Percentiles rank a stretch among this genome's conserved stretches.
These are phyloP conservation scores for Camellia japonica DNA, from an alignment of 148 eudicot species.

Conservation along the genomic window DNA sequence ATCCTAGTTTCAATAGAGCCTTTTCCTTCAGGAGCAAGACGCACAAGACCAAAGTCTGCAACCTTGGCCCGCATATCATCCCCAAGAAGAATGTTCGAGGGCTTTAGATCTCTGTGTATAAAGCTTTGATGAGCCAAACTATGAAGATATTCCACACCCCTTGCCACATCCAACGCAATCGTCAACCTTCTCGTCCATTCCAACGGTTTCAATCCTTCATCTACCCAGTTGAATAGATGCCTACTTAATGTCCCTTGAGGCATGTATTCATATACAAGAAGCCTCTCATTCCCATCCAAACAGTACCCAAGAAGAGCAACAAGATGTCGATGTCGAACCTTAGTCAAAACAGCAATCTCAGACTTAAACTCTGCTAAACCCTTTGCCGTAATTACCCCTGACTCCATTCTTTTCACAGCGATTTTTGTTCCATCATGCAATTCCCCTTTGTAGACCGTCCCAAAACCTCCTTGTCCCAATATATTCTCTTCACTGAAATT, in stretches of 20 bases:
- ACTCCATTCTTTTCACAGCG: slow-evolving; percentile 71
- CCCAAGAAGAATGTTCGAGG: slow-evolving; percentile 88
- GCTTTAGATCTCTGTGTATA: slow-evolving; percentile 84
- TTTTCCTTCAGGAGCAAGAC: slow-evolving; percentile 94
- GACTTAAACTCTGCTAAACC: slow-evolving; percentile 73
- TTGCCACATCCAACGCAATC: slow-evolving; percentile 83
- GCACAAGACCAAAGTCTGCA: slow-evolving; percentile 90
- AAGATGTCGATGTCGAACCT: slow-evolving; percentile 87
- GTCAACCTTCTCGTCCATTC: slow-evolving; percentile 76
- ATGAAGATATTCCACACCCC: slow-evolving; percentile 93
- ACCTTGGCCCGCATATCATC: slow-evolving; percentile 98
- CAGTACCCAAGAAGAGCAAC: slow-evolving; percentile 92
- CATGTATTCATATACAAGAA: slow-evolving; percentile 89
- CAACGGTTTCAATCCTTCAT: slow-evolving; percentile 74
- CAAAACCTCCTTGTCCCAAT: slow-evolving; percentile 67
- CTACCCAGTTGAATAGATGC: slow-evolving; percentile 76
- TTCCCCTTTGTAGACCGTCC: slow-evolving; percentile 70
- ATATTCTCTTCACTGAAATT: slow-evolving; percentile 57
- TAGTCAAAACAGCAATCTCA: slow-evolving; percentile 82
- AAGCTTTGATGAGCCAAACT: slow-evolving; percentile 86
- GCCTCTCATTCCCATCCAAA: slow-evolving; percentile 83
- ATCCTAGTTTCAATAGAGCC: slow-evolving; percentile 82
- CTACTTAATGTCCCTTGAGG: slow-evolving; percentile 91
- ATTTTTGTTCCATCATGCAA: slow-evolving; percentile 67
- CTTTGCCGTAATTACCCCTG: slow-evolving; percentile 66